A percentile compares a stretch with the other conserved stretches of the same genome.
Evolutionary conservation across 495 filamentous ascomycete genomes (phyloP).

Genomic region (Entonaema liquescens): DNA sequence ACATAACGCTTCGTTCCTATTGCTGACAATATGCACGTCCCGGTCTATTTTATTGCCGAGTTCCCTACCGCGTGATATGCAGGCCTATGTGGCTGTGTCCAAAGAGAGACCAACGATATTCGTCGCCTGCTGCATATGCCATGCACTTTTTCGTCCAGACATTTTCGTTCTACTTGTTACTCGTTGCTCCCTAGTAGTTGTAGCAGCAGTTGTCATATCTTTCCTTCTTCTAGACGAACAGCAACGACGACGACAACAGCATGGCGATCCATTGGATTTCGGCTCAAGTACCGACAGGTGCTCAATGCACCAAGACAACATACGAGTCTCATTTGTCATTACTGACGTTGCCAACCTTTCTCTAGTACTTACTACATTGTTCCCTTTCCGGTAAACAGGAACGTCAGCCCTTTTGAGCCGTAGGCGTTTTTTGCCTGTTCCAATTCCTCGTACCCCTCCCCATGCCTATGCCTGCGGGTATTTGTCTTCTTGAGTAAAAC

Average conservation of each 20-base stretch:
- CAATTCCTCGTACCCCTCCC: conserved; percentile 21
- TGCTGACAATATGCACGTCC: conserved; percentile 26
- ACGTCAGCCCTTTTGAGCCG: conserved; percentile 37
- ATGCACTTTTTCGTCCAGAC: conserved; percentile 37
- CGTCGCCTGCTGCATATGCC: conserved; percentile 38
- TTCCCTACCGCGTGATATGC: conserved; percentile 40
- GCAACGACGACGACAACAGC: conserved; percentile 20
- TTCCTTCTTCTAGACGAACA: conserved; percentile 31
- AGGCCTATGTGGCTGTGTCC: conserved; percentile 38
- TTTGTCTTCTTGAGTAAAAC: conserved; percentile 35
- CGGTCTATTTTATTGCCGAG: conserved; percentile 39
- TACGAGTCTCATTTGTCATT: conserved; percentile 39
- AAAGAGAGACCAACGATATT: conserved; percentile 34
- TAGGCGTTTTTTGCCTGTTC: conserved; percentile 39
- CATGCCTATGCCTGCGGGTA: conserved; percentile 35
- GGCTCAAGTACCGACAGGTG: conserved; percentile 38
- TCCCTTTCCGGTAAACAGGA: conserved; percentile 36
- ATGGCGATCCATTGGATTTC: conserved; percentile 26
- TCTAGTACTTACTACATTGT: conserved; percentile 25
- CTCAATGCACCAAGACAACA: conserved; percentile 20
- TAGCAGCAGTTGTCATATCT: conserved; percentile 21
- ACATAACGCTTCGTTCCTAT: not conserved
- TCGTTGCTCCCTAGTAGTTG: not conserved
- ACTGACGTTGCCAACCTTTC: conserved; percentile 31
- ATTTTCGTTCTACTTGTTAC: conserved; percentile 24